Evolutionary conservation across 805 yeast species (phyloP), one percentile per base, ranked within the genome.

Genomic region (Metschnikowia lochheadii): DNA sequence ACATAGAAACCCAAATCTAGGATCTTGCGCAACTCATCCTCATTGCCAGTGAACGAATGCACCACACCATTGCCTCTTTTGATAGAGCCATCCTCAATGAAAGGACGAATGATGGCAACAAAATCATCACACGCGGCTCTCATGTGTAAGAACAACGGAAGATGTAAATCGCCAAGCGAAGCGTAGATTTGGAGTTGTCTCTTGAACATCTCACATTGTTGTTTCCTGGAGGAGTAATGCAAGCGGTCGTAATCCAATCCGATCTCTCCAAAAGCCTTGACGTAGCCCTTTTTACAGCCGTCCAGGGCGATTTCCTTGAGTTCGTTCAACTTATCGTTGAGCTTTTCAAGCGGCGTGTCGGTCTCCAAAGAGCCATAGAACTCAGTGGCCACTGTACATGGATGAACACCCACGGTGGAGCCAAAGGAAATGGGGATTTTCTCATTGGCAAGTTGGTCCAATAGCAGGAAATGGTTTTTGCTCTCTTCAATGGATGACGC

Each of bases 241-340:
- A 94, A 70, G 52, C 99, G 72, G 66, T 94, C 99, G 64, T 91
- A 92, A 64, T 94, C 99, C 44, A 94, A 73, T 0, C 99, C 99
- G 46, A 94, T 82, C 68, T 94, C 99, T 13, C 99, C 99, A 69
- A 91, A 85, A 1, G 97, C 94, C 59, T 79, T 79, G 26, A 94
- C 85, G 2, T 70, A 59, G 0, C 86, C 86, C 13, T 63, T 56
- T 7, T 70, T 61, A 31, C 67, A 63, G 5, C 89, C 87, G 1
- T 68, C 58, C 5, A 65, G 52, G 0, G 82, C 80, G n/a, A 85
- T 57, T 2, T 67, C 56, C 53, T 78, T 75, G 42, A 94, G 66
- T 23, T 73, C 63, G 3, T 64, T 59, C 34, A 87, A 62, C 57
- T 84, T 83, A 2, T 59, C 59, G 3, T 67, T 74, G 1, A 67